Percentiles rank a stretch among this genome's conserved stretches.
Conservation (phyloP, 352 stramenopile species). For the Globisporangium nunn region DNA sequence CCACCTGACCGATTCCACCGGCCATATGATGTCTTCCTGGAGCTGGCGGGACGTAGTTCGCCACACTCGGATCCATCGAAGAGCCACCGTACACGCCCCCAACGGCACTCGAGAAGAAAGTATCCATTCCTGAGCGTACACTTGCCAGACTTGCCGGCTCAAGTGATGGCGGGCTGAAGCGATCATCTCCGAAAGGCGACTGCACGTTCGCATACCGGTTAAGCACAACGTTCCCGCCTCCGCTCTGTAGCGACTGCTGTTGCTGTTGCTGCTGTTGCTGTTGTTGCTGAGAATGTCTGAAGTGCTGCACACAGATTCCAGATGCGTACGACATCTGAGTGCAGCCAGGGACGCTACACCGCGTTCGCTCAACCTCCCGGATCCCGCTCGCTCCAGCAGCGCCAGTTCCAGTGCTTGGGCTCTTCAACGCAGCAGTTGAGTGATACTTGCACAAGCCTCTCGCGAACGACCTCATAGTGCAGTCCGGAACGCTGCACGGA, state of each 20-base stretch:
- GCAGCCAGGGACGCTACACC: constrained; percentile 27
- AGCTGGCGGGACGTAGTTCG: not conserved
- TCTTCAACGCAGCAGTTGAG: constrained; percentile 4
- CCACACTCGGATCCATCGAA: constrained; percentile 3
- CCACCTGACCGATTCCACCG: not conserved
- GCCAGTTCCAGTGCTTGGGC: not conserved
- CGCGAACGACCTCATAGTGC: constrained; percentile 11
- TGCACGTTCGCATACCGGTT: constrained; percentile 6
- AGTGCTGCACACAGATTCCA: constrained; percentile 45
- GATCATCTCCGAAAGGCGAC: constrained; percentile 7
- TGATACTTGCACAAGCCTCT: constrained; percentile 29
- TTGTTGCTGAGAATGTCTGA: constrained; percentile 27
- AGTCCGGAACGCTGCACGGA: constrained; percentile 19
- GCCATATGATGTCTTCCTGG: not conserved
- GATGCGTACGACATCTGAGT: constrained; percentile 34
- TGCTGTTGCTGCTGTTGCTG: constrained; percentile 1
- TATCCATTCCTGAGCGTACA: constrained; percentile 4
- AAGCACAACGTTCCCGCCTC: not conserved
- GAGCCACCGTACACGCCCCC: not conserved
- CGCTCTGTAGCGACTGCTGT: constrained; percentile 10
- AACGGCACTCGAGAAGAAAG: constrained; percentile 2
- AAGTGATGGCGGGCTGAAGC: constrained; percentile 3
- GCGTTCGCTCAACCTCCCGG: constrained; percentile 24
- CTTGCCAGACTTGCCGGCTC: constrained; percentile 1
- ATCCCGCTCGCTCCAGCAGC: constrained; percentile 12